These are phyloP conservation scores for Blastobotrys muscicola DNA, from an alignment of 805 yeast species.

Conservation along the genomic window DNA sequence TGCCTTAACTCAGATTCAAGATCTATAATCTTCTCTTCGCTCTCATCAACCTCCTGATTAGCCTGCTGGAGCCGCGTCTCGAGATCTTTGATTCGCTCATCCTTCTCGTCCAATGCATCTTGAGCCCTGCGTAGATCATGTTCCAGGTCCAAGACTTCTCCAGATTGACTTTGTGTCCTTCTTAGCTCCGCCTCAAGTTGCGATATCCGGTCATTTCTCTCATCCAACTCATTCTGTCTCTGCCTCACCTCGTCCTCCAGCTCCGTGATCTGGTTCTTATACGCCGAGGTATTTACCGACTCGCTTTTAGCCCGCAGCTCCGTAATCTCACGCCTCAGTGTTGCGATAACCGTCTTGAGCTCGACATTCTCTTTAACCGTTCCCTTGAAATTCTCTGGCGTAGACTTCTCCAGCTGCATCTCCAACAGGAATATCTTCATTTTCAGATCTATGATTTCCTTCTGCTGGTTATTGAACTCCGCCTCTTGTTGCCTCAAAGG, in stretches of 20 bases:
- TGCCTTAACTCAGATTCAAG: constrained; percentile 15
- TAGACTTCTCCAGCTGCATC: constrained; percentile 8
- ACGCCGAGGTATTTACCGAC: neutral
- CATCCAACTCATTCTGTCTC: too few species aligned
- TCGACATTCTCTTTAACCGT: constrained; percentile 28
- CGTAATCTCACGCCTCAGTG: constrained; percentile 34
- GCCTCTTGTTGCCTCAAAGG: constrained; percentile 19
- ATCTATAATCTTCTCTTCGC: constrained; percentile 14
- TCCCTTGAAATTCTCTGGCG: constrained; percentile 11
- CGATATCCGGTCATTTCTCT: too few species aligned
- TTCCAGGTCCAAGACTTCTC: neutral
- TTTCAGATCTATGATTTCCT: constrained; percentile 15
- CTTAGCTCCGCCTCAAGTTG: constrained; percentile 2
- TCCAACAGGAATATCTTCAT: constrained; percentile 13
- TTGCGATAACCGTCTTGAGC: neutral
- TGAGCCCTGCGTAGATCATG: constrained; percentile 3
- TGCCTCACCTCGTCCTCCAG: too few species aligned
- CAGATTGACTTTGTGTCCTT: constrained; percentile 2
- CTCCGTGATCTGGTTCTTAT: too few species aligned
- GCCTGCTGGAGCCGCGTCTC: neutral
- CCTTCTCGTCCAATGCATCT: constrained; percentile 18
- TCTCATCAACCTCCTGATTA: neutral
- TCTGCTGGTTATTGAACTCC: constrained; percentile 11
- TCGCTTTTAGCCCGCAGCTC: constrained; percentile 26
- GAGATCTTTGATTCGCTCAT: constrained; percentile 14